Percentiles rank a stretch among this genome's conserved stretches.
phyloP scores from a whole-genome alignment of 192 early-diverging fungal species.

The Rhizophagus sp. region DNA sequence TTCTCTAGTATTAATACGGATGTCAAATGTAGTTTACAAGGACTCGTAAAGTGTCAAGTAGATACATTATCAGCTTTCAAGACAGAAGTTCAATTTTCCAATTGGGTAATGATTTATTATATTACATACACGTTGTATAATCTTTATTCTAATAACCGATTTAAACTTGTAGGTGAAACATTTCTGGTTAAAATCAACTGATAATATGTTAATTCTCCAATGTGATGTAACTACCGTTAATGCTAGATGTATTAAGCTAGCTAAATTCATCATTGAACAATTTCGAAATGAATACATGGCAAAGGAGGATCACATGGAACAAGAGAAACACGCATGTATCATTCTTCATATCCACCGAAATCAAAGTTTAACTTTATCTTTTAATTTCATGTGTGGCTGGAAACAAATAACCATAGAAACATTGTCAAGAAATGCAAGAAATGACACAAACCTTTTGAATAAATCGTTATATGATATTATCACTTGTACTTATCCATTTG shows the following conservation, averaged over 20 bases:
- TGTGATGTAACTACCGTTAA: slow-evolving; percentile 25
- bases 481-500: slow-evolving; percentile 15
- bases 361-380: neutral
- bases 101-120: neutral
- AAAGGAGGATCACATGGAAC: neutral
- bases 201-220: slow-evolving; percentile 24
- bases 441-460: too few relatives aligned
- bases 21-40: slow-evolving; percentile 21
- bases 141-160: too few relatives aligned
- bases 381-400: slow-evolving; percentile 33
- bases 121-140: too few relatives aligned
- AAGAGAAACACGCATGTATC: slow-evolving; percentile 21
- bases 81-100: slow-evolving; percentile 26
- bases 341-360: slow-evolving; percentile 28
- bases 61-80: slow-evolving; percentile 28
- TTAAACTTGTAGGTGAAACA: neutral
- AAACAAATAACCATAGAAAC: too few relatives aligned
- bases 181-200: slow-evolving; percentile 26
- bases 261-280: slow-evolving; percentile 32
- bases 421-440: too few relatives aligned
- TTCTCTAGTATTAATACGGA: slow-evolving; percentile 28
- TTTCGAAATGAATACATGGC: slow-evolving; percentile 2
- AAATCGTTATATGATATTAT: slow-evolving; percentile 7
- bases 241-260: slow-evolving; percentile 27
- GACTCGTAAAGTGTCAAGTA: neutral